These are phyloP conservation scores for Pichia sp. DNA, from an alignment of 1,139 yeast species.

Conservation along the genomic window DNA sequence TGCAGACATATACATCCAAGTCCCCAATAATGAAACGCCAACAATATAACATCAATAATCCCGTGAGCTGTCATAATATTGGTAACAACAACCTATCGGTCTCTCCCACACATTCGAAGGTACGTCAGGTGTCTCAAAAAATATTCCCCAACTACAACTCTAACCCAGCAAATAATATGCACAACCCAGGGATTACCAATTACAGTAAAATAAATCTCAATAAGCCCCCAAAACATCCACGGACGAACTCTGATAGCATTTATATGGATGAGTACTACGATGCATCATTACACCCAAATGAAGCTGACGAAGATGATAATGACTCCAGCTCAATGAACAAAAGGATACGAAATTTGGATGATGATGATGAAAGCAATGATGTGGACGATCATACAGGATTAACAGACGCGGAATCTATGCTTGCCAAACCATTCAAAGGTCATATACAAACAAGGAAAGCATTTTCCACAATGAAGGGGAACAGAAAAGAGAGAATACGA, in stretches of 20 bases:
- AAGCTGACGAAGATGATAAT: neutral
- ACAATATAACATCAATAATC: neutral
- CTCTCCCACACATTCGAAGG: conserved; percentile 11
- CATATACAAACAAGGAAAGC: neutral
- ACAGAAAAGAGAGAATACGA: neutral
- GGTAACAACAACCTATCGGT: conserved; percentile 3
- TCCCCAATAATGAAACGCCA: conserved; percentile 9
- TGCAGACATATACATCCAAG: neutral
- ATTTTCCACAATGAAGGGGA: neutral
- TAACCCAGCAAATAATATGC: neutral
- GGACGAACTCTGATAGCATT: neutral
- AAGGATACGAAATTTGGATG: neutral
- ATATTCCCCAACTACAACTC: conserved; percentile 5
- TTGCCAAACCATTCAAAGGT: conserved; percentile 17
- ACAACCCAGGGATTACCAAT: neutral
- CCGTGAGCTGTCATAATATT: too few species aligned
- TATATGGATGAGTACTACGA: neutral
- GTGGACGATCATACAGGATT: conserved; percentile 19
- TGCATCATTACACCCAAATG: too few species aligned
- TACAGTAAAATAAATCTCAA: conserved; percentile 9
- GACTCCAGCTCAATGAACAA: neutral
- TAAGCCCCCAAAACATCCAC: conserved; percentile 8
- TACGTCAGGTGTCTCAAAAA: conserved; percentile 12
- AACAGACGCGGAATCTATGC: conserved; percentile 19
- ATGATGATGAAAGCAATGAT: conserved; percentile 14